Percentiles rank a stretch among this genome's conserved stretches.
Evolutionary conservation across 2,329 filamentous ascomycete genomes (phyloP).

Genomic region (Metarhizium rileyi): DNA sequence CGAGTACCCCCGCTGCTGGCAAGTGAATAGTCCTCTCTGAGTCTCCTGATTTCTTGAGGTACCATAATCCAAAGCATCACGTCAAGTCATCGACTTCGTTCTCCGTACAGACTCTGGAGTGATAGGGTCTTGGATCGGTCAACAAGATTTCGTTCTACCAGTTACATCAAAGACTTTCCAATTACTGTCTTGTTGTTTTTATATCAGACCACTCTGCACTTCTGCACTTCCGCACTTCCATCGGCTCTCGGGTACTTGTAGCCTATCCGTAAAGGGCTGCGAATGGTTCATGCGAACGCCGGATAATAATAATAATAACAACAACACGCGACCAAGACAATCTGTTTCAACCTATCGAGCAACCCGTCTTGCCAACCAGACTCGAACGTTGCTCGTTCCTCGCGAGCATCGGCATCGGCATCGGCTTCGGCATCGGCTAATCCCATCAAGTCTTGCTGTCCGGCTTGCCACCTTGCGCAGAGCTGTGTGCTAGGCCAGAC

Average conservation of each 20-base stretch:
- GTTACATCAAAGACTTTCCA: background rate
- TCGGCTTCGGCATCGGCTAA: constrained; percentile 1
- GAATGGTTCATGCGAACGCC: background rate
- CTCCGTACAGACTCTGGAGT: no score
- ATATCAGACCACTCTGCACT: background rate
- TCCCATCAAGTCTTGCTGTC: background rate
- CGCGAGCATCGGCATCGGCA: background rate
- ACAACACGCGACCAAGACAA: background rate
- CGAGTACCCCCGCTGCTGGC: no score
- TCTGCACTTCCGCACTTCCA: background rate
- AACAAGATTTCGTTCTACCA: no score
- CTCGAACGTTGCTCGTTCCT: background rate
- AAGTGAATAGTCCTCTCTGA: no score
- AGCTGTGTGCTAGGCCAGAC: background rate
- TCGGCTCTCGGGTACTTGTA: background rate
- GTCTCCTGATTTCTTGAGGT: background rate
- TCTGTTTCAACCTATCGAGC: background rate
- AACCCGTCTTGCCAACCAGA: constrained; percentile 3
- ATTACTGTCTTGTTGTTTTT: background rate
- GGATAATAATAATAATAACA: no score
- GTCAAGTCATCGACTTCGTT: background rate
- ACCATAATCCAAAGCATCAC: background rate
- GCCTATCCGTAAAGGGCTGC: background rate
- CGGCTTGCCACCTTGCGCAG: background rate
- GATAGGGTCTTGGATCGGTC: no score